Base-by-base conservation (phyloP, 2,329 filamentous ascomycete species). In the Coniella lustricola region DNA sequence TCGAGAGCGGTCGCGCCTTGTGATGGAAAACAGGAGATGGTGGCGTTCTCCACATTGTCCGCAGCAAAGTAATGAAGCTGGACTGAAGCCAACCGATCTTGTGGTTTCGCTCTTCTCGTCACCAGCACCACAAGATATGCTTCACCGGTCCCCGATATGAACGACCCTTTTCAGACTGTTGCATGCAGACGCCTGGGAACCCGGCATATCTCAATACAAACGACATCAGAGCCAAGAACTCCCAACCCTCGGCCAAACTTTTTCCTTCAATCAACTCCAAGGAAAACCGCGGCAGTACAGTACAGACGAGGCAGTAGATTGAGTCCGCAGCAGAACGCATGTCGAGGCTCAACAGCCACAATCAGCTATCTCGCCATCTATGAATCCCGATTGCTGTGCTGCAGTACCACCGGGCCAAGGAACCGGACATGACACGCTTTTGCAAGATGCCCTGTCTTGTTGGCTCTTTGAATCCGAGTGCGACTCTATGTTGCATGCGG, bases 401-500 rank as follows among this genome's bases (percentile, higher is more conserved):
- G 42, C 42, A 37, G 33, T 45, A 17, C 21, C 14, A 44, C 42
- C 33, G 29, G 34, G 34, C 22, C 25, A 45, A 20, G 29, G n/a
- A 31, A 13, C 16, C 39, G 29, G 29, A 42, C 29, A 42, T 32
- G 16, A 10, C 34, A 35, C 22, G 32, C 20, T 29, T 37, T 29
- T 10, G 25, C 21, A 29, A 25, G 21, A 38, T 31, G 36, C 31
- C 33, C 33, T 34, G 38, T 47, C 45, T 48, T 31, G 22, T 51
- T 21, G 38, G 33, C 38, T 39, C 21, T 25, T 32, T 44, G 33
- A 40, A 29, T 50, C 47, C 50, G 50, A 50, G 21, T 52, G 43
- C 48, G 32, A 52, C 50, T 37, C 22, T 16, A 52, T 8, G 50
- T 47, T 49, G 40, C 38, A 52, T 44, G 43, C 50, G 50, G 38